phyloP scores from a whole-genome alignment of 495 filamentous ascomycete genomes.

The Glutinoglossum americanum region DNA sequence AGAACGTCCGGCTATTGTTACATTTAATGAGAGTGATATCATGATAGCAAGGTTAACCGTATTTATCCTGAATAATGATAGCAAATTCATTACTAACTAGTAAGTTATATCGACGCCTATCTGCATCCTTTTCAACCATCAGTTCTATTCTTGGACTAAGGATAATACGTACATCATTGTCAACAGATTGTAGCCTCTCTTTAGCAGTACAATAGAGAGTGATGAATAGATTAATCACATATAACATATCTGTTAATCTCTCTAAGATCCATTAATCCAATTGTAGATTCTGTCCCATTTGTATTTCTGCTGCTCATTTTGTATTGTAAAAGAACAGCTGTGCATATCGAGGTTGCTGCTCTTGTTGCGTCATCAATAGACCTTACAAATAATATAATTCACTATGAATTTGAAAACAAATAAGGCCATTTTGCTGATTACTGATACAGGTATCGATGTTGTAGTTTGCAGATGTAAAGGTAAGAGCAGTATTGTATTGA shows the following conservation, averaged over 20 bases:
- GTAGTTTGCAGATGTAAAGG: conserved; percentile 1
- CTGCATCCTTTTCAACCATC: not conserved
- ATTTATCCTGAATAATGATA: not conserved
- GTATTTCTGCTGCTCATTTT: too few species aligned
- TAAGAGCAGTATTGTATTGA: conserved; percentile 4
- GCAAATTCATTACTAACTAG: not conserved
- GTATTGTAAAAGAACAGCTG: too few species aligned
- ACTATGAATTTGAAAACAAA: not conserved
- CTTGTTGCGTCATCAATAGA: not conserved
- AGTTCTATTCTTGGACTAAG: not conserved
- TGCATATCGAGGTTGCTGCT: too few species aligned
- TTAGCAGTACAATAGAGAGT: not conserved
- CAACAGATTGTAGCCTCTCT: not conserved
- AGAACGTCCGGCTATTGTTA: not conserved
- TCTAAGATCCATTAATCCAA: too few species aligned
- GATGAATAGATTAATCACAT: not conserved
- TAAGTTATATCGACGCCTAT: not conserved
- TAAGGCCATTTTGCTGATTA: too few species aligned
- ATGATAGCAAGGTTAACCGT: not conserved
- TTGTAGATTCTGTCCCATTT: not conserved
- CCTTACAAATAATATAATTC: not conserved
- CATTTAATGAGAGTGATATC: conserved; percentile 1
- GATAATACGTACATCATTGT: not conserved
- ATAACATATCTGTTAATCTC: too few species aligned
- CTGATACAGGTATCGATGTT: not conserved